Evolutionary conservation across 164 flowering plant species (phyloP), one percentile per base, ranked within the genome.

Genomic region (Vitis labrusca): DNA sequence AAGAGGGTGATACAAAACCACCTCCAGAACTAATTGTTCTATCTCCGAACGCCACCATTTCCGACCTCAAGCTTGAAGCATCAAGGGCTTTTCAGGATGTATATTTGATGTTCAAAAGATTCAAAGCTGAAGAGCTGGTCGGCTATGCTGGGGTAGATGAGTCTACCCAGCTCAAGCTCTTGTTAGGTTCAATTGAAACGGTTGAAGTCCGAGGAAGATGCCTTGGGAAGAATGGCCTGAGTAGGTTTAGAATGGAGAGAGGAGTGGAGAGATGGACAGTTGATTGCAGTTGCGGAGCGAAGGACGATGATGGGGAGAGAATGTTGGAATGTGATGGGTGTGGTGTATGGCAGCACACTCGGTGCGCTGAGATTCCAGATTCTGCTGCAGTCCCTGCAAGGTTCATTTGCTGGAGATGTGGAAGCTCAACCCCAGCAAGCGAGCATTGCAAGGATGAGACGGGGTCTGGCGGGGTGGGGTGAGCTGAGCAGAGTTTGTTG

Each of bases 261-360:
- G 98, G 98, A 6, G 56, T 75, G 0, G 98, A 92, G 65, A 81
- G 61, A 53, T 92, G 98, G 96, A 84, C 78, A 0, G 97, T 93
- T 23, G 90, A 83, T 50, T 93, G 98, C 73, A 56, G 47, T 3
- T 93, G 98, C 71, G 98, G 97, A 7, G 92, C 98, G 0, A 82
- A 65, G 72, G 97, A 91, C 64, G 98, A 93, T 67, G 98, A 93
- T 77, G 98, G 98, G 0, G 98, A 93, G 75, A 83, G 94, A 66
- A 93, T 93, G 98, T 29, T 89, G 65, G 90, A 92, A 10, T 93
- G 98, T 73, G 97, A 93, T 78, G 67, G 48, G 0, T 93, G 98
- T 72, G 82, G 93, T 0, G 87, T 85, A 16, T 93, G 98, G 98
- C 88, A 80, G 76, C 98, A 93, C 74, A 93, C 97, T 1, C 78